Evolutionary conservation across 768 basidiomycete species (phyloP).

Genomic region (Pleurotus ostreatus): DNA sequence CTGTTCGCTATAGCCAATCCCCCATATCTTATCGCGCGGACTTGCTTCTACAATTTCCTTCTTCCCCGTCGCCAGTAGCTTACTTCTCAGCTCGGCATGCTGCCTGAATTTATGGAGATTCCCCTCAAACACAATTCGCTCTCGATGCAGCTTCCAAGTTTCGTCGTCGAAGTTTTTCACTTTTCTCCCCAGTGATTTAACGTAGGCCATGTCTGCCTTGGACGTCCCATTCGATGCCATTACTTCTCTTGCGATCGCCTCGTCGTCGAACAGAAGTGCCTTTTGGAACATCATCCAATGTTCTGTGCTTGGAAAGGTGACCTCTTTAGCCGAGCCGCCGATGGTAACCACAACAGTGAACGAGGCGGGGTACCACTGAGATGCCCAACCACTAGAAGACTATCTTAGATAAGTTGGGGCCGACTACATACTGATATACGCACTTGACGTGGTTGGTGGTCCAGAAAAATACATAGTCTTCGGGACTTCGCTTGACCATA

Average conservation of each 20-base stretch:
- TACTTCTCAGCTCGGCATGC: conserved; percentile 34
- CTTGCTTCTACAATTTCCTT: conserved; percentile 54
- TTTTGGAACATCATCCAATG: conserved; percentile 72
- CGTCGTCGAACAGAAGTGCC: conserved; percentile 51
- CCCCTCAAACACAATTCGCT: conserved; percentile 48
- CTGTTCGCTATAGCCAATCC: conserved; percentile 50
- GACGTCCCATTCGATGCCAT: conserved; percentile 28
- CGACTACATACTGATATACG: conserved; percentile 11
- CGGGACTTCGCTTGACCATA: conserved; percentile 14
- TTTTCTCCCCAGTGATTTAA: conserved; percentile 52
- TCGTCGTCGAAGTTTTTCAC: conserved; percentile 45
- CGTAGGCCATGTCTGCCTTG: conserved; percentile 31
- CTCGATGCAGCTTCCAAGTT: conserved; percentile 41
- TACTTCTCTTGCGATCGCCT: conserved; percentile 36
- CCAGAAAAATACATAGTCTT: conserved; percentile 45
- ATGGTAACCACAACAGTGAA: conserved; percentile 37
- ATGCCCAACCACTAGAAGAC: conserved; percentile 38
- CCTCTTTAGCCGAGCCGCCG: conserved; percentile 22
- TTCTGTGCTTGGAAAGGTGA: conserved; percentile 46
- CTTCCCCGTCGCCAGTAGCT: conserved; percentile 44
- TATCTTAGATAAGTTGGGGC: background rate
- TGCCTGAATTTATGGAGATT: conserved; percentile 53
- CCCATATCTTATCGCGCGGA: conserved; percentile 61
- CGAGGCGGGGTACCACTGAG: conserved; percentile 44
- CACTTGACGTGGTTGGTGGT: conserved; percentile 37